These are phyloP conservation scores for Phalaenopsis hybrid DNA, from an alignment of 116 monocot species.

Conservation along the genomic window DNA sequence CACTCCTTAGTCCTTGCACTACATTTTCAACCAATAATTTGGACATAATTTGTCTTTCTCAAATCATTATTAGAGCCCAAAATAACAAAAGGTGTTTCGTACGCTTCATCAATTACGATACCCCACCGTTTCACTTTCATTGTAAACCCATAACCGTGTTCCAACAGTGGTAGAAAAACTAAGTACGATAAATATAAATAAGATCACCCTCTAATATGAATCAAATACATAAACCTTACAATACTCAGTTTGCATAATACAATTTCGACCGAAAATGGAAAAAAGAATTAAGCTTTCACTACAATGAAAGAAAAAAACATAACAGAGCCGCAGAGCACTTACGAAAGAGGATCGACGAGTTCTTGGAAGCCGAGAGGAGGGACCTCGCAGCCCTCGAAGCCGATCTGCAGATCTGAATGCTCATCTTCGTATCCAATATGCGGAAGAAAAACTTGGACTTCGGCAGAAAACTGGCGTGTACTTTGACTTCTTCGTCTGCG, in stretches of 20 bases:
- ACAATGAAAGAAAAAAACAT: neutral
- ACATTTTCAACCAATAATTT: too few species aligned
- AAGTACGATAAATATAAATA: too few species aligned
- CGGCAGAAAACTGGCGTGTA: neutral
- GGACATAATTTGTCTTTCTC: too few species aligned
- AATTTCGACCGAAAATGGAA: neutral
- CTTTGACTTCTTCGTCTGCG: neutral
- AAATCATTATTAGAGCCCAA: too few species aligned
- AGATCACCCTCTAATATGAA: too few species aligned
- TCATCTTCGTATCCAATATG: conserved; percentile 18
- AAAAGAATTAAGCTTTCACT: neutral
- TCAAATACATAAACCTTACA: neutral
- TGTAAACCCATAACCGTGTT: too few species aligned
- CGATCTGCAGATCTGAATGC: conserved; percentile 40
- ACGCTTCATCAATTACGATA: neutral
- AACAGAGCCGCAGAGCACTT: neutral
- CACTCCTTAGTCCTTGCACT: too few species aligned
- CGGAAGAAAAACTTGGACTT: neutral
- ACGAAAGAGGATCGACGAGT: conserved; percentile 30
- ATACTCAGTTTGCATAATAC: neutral
- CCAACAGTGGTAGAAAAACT: too few species aligned
- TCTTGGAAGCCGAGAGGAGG: conserved; percentile 31
- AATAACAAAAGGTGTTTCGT: neutral
- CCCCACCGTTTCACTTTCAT: neutral
- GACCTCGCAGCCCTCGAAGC: conserved; percentile 40